A percentile compares a stretch with the other conserved stretches of the same genome.
Conservation (phyloP, 73 alveolate genomes). For the Paramecium caudatum region DNA sequence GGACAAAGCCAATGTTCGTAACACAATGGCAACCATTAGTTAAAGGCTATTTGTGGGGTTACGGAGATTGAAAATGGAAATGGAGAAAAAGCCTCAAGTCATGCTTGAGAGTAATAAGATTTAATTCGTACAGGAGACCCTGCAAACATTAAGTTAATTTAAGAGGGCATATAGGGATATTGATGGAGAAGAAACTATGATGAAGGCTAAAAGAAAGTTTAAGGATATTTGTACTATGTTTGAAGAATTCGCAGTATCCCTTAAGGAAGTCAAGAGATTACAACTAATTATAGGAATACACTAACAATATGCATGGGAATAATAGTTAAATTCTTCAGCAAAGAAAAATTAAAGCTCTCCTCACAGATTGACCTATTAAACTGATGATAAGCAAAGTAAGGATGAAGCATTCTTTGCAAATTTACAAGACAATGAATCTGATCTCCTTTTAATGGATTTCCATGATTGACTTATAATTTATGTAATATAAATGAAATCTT, state of each 20-base stretch:
- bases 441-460: constrained; percentile 34
- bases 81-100: not conserved
- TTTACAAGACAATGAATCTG: constrained; percentile 21
- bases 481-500: too few species aligned
- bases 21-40: not conserved
- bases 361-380: not conserved
- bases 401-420: constrained; percentile 43
- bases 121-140: not conserved
- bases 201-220: constrained; percentile 37
- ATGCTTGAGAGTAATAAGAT: not conserved
- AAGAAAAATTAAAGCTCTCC: constrained; percentile 25
- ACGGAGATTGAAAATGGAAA: not conserved
- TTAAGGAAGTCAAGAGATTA: not conserved
- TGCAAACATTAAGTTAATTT: not conserved
- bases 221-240: constrained; percentile 1
- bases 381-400: constrained; percentile 24
- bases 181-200: constrained; percentile 51
- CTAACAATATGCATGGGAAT: not conserved
- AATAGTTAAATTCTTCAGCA: not conserved
- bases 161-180: constrained; percentile 48
- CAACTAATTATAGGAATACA: not conserved
- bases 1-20: not conserved
- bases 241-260: not conserved
- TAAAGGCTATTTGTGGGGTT: not conserved
- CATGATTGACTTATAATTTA: constrained; percentile 52